Evolutionary conservation across 805 yeast genomes (phyloP).

Genomic region (Saturnispora saitoi): DNA sequence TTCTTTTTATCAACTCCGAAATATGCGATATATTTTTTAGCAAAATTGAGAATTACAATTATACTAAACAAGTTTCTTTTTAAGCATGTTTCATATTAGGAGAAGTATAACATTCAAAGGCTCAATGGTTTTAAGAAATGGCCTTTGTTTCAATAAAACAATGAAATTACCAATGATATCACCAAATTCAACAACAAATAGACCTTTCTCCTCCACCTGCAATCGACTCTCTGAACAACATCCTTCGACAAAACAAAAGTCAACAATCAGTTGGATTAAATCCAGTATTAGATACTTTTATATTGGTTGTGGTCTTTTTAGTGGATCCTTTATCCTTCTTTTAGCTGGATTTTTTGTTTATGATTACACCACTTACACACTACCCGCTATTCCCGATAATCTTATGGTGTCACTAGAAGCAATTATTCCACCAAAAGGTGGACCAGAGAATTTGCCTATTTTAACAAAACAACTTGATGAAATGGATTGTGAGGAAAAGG

Average conservation of each 20-base stretch:
- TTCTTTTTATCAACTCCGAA: background rate
- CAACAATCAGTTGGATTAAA: constrained; percentile 18
- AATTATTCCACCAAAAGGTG: constrained; percentile 48
- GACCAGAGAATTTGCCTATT: constrained; percentile 65
- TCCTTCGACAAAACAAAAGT: constrained; percentile 15
- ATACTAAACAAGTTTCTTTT: background rate
- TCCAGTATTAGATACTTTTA: constrained; percentile 28
- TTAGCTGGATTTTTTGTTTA: constrained; percentile 49
- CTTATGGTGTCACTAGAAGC: constrained; percentile 46
- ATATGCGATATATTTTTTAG: background rate
- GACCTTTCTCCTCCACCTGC: background rate
- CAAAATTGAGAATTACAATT: background rate
- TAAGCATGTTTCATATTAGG: background rate
- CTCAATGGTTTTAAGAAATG: background rate
- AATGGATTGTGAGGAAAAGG: constrained; percentile 41
- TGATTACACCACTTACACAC: constrained; percentile 56
- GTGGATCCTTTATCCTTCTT: constrained; percentile 33
- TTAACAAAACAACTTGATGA: constrained; percentile 48
- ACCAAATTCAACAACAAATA: background rate
- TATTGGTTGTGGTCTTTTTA: constrained; percentile 34
- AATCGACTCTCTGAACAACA: background rate
- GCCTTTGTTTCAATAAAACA: background rate
- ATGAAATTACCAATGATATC: background rate
- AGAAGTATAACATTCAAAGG: background rate
- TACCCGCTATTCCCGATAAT: constrained; percentile 33